A percentile compares a stretch with the other conserved stretches of the same genome.
Evolutionary conservation across 352 stramenopile genomes (phyloP).

Genomic region (Phytophthora pseudosyringae): DNA sequence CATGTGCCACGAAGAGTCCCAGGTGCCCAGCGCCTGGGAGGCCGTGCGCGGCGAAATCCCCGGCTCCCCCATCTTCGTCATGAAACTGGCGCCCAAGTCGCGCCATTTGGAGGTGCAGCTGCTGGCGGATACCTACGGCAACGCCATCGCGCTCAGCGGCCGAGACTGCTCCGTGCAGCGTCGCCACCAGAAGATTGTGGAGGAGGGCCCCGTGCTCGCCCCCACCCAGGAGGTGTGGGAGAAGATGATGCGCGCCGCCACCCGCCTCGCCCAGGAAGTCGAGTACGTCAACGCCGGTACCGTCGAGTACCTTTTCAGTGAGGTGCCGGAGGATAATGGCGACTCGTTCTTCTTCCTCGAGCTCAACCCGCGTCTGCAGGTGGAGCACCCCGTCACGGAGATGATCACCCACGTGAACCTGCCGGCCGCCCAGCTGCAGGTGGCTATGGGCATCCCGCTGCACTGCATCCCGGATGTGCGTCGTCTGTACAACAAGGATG

Average conservation of each 20-base stretch:
- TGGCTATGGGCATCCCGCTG: conserved; percentile 99
- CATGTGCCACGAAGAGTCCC: conserved; percentile 90
- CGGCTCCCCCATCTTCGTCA: conserved; percentile 99
- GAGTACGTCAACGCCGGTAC: conserved; percentile 99
- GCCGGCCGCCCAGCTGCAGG: conserved; percentile 96
- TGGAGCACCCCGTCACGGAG: conserved; percentile 99
- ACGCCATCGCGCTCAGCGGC: conserved; percentile 98
- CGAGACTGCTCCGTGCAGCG: conserved; percentile 99
- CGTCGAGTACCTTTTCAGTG: conserved; percentile 99
- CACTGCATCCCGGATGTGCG: conserved; percentile 99
- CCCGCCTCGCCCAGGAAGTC: conserved; percentile 97
- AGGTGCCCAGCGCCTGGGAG: conserved; percentile 95
- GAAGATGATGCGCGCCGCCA: conserved; percentile 98
- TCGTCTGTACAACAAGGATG: conserved; percentile 96
- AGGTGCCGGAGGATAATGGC: conserved; percentile 90
- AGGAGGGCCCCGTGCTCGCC: conserved; percentile 97
- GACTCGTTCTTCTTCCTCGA: conserved; percentile 99
- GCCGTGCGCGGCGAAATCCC: conserved; percentile 98
- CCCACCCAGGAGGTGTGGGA: conserved; percentile 95
- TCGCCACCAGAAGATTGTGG: conserved; percentile 99
- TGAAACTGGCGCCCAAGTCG: conserved; percentile 97
- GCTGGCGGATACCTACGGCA: conserved; percentile 98
- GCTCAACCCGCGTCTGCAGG: conserved; percentile 99
- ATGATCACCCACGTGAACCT: conserved; percentile 99
- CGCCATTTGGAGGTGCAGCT: conserved; percentile 99